Evolutionary conservation across 495 filamentous ascomycete species (phyloP).

Genomic region (Annulohypoxylon moriforme): DNA sequence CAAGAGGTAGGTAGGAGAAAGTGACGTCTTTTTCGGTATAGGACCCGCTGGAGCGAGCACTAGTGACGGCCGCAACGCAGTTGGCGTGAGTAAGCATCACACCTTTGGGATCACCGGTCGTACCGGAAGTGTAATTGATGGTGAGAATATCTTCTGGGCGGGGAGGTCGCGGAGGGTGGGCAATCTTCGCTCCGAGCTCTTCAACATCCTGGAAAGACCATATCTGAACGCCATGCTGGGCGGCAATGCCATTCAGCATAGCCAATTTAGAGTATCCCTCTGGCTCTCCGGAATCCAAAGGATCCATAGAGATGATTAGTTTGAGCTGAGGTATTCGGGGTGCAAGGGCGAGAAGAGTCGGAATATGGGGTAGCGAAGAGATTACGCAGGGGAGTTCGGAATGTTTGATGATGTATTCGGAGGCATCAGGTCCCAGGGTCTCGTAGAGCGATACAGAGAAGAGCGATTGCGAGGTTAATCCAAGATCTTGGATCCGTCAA

Average conservation of each 20-base stretch:
- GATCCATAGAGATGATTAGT: slow-evolving; percentile 88
- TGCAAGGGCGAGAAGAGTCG: slow-evolving; percentile 86
- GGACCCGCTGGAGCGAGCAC: slow-evolving; percentile 63
- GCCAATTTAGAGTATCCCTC: slow-evolving; percentile 81
- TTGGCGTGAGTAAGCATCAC: slow-evolving; percentile 86
- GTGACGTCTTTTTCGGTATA: slow-evolving; percentile 67
- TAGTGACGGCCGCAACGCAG: slow-evolving; percentile 77
- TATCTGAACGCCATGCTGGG: slow-evolving; percentile 76
- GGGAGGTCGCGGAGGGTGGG: slow-evolving; percentile 75
- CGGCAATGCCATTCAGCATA: slow-evolving; percentile 78
- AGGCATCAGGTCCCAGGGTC: slow-evolving; percentile 87
- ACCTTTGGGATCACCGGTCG: slow-evolving; percentile 94
- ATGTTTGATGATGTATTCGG: slow-evolving; percentile 96
- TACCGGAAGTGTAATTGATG: slow-evolving; percentile 98
- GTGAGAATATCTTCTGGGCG: slow-evolving; percentile 82
- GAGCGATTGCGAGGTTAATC: slow-evolving; percentile 86
- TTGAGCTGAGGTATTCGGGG: slow-evolving; percentile 81
- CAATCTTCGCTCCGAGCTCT: slow-evolving; percentile 74
- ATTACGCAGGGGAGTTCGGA: slow-evolving; percentile 78
- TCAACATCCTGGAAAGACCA: slow-evolving; percentile 82
- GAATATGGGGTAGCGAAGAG: slow-evolving; percentile 85
- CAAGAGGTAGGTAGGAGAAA: slow-evolving; percentile 91
- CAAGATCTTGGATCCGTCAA: slow-evolving; percentile 74
- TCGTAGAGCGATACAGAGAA: slow-evolving; percentile 97
- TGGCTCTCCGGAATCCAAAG: slow-evolving; percentile 83